These are phyloP conservation scores for Ophiosphaerella narmari DNA, from an alignment of 2,329 filamentous ascomycete genomes.

Conservation along the genomic window DNA sequence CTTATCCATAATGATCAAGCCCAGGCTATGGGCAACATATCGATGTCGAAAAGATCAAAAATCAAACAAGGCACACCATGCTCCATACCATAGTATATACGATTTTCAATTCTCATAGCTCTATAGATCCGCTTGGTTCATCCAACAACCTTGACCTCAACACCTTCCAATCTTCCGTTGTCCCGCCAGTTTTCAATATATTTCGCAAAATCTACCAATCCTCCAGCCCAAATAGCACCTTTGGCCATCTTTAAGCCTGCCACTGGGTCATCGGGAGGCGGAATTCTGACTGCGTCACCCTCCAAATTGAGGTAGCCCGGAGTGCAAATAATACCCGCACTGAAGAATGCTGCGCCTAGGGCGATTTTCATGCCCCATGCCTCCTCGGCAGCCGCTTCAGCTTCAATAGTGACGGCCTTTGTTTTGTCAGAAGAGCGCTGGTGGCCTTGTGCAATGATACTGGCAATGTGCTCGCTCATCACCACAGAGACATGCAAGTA, in stretches of 20 bases:
- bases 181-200: conserved; percentile 10
- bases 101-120: too few species aligned
- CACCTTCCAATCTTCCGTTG: conserved; percentile 10
- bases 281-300: conserved; percentile 10
- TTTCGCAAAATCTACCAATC: conserved; percentile 7
- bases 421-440: background rate
- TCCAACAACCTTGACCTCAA: conserved; percentile 3
- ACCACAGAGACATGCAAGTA: conserved; percentile 8
- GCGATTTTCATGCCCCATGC: conserved; percentile 13
- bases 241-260: conserved; percentile 16
- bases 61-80: too few species aligned
- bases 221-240: conserved; percentile 5
- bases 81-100: too few species aligned
- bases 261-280: conserved; percentile 6
- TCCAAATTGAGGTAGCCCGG: conserved; percentile 12
- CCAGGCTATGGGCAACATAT: too few species aligned
- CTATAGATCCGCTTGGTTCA: too few species aligned
- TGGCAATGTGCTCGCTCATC: conserved; percentile 11
- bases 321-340: conserved; percentile 6
- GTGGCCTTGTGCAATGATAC: conserved; percentile 2
- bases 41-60: too few species aligned
- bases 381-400: conserved; percentile 7
- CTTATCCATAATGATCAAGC: too few species aligned
- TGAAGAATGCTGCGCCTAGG: conserved; percentile 8
- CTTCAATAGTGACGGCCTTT: conserved; percentile 6